Conservation (phyloP, 2,329 filamentous ascomycete species). For the Epichloe sylvatica region DNA sequence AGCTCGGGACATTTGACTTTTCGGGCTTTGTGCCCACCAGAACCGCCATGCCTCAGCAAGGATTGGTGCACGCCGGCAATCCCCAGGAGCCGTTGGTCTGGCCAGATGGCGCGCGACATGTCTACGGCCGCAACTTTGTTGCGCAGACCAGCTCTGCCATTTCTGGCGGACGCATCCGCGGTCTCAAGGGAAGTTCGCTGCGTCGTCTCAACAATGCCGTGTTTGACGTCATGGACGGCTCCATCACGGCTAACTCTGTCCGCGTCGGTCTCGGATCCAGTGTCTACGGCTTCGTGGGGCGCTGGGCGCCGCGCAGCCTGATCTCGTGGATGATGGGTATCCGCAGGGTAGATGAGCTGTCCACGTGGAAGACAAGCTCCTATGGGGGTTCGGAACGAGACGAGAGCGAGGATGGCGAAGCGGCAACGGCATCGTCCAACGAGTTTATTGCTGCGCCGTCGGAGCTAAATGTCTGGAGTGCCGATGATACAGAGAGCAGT, state of each 20-base stretch:
- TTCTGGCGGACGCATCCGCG: slow-evolving; percentile 42
- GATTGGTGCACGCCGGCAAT: slow-evolving; percentile 28
- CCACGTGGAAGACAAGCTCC: slow-evolving; percentile 35
- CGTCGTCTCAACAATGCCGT: slow-evolving; percentile 73
- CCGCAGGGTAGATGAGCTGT: slow-evolving; percentile 43
- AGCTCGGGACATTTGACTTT: slow-evolving; percentile 84
- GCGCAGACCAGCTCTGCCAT: slow-evolving; percentile 41
- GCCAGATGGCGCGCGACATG: slow-evolving; percentile 44
- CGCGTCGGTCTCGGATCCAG: slow-evolving; percentile 74
- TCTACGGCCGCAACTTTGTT: slow-evolving; percentile 50
- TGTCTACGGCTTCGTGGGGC: slow-evolving; percentile 73
- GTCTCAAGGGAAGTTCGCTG: slow-evolving; percentile 54
- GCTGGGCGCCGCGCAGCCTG: slow-evolving; percentile 60
- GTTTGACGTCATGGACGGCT: slow-evolving; percentile 72
- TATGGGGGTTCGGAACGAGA: slow-evolving; percentile 22
- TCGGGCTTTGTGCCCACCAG: slow-evolving; percentile 44
- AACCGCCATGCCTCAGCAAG: slow-evolving; percentile 19
- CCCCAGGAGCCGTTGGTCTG: slow-evolving; percentile 42
- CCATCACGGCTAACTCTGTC: slow-evolving; percentile 46
- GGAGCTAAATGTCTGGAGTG: slow-evolving; percentile 27
- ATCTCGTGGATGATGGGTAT: slow-evolving; percentile 94
- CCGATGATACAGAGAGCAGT: slow-evolving; percentile 29
- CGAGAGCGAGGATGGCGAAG: slow-evolving; percentile 23
- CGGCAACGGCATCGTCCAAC: slow-evolving; percentile 16
- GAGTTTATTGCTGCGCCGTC: slow-evolving; percentile 39